phyloP scores from a whole-genome alignment of 2,329 filamentous ascomycete species.

The Neonectria sp. region DNA sequence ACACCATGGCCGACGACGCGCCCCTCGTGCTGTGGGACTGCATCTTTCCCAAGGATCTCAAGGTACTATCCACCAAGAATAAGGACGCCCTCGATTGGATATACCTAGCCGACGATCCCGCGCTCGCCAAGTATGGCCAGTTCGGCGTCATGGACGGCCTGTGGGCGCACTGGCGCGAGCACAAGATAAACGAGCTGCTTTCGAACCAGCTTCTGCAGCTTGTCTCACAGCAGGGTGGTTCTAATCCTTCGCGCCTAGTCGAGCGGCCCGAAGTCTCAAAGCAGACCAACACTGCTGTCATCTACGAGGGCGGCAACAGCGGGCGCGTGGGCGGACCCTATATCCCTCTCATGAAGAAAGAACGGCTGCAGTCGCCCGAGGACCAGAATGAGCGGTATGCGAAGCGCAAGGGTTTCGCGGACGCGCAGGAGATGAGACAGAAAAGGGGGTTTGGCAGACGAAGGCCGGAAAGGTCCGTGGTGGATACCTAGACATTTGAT shows the following conservation, averaged over 20 bases:
- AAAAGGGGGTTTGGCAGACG: conserved; percentile 52
- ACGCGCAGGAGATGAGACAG: conserved; percentile 64
- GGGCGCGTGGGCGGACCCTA: conserved; percentile 69
- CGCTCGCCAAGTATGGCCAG: conserved; percentile 73
- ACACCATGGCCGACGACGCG: conserved; percentile 91
- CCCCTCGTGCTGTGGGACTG: conserved; percentile 98
- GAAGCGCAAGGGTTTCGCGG: conserved; percentile 70
- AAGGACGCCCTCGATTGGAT: conserved; percentile 81
- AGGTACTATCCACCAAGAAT: conserved; percentile 50
- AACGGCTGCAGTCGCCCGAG: conserved; percentile 63
- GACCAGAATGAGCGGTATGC: conserved; percentile 75
- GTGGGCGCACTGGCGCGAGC: conserved; percentile 87
- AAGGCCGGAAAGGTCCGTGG: conserved; percentile 42
- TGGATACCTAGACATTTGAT: conserved; percentile 41
- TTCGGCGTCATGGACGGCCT: conserved; percentile 79
- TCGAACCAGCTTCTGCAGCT: conserved; percentile 81
- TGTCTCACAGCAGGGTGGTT: conserved; percentile 59
- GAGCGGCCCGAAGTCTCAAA: conserved; percentile 30
- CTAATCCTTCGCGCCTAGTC: conserved; percentile 35
- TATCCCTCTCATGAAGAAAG: conserved; percentile 67
- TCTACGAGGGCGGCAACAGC: conserved; percentile 71
- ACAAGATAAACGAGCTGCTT: conserved; percentile 92
- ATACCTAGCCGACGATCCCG: conserved; percentile 78
- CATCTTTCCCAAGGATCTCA: conserved; percentile 76
- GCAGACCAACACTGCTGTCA: conserved; percentile 46